A percentile compares a stretch with the other conserved stretches of the same genome.
These are phyloP conservation scores for Lasiosphaeria hispida DNA, from an alignment of 495 filamentous ascomycete genomes.

Conservation along the genomic window DNA sequence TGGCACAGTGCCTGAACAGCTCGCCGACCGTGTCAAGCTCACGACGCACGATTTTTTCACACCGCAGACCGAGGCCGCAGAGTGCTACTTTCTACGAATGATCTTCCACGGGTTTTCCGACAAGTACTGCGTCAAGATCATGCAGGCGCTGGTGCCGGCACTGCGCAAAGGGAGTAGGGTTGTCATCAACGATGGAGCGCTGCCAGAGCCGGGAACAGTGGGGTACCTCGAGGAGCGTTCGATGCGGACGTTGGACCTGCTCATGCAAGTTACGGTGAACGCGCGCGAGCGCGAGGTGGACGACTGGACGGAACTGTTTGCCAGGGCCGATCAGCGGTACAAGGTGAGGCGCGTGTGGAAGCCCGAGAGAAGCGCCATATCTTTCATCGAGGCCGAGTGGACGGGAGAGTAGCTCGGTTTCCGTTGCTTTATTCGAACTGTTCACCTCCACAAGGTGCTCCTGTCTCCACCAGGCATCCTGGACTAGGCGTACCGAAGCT, in stretches of 20 bases:
- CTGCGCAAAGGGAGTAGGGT: conserved; percentile 47
- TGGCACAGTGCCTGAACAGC: conserved; percentile 20
- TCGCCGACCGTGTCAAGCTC: conserved; percentile 20
- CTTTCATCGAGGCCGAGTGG: conserved; percentile 30
- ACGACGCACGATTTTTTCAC: conserved; percentile 53
- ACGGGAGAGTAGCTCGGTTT: conserved; percentile 2
- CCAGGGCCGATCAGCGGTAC: conserved; percentile 25
- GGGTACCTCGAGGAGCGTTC: conserved; percentile 22
- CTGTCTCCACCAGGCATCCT: too few relatives aligned
- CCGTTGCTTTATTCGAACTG: too few relatives aligned
- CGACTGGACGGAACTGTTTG: conserved; percentile 27
- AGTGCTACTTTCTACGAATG: conserved; percentile 52
- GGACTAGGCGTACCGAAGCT: background rate
- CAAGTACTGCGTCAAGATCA: conserved; percentile 50
- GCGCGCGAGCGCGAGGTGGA: conserved; percentile 28
- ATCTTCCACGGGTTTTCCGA: conserved; percentile 57
- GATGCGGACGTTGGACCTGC: conserved; percentile 28
- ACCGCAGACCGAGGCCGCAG: conserved; percentile 44
- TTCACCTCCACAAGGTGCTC: too few relatives aligned
- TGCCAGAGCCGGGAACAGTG: conserved; percentile 34
- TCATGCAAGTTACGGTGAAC: conserved; percentile 29
- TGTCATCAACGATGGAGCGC: conserved; percentile 47
- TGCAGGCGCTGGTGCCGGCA: conserved; percentile 49
- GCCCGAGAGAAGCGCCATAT: conserved; percentile 23
- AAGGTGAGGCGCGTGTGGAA: conserved; percentile 23